phyloP scores from a whole-genome alignment of 495 filamentous ascomycete genomes.

The Xylaria intraflava region DNA sequence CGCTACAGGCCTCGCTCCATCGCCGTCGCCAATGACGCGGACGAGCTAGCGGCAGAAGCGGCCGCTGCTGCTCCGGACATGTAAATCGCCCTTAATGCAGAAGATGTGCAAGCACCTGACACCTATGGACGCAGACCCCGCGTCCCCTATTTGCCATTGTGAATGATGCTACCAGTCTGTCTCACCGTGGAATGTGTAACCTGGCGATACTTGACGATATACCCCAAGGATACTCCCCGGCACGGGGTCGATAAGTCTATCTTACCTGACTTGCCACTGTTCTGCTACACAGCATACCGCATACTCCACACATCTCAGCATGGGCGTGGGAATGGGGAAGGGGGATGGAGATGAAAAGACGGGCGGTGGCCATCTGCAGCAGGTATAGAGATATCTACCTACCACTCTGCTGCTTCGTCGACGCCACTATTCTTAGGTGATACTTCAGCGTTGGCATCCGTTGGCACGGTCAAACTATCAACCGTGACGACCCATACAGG shows the following conservation, averaged over 20 bases:
- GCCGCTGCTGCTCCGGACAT: not conserved
- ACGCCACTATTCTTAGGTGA: too few species aligned
- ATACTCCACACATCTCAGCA: not conserved
- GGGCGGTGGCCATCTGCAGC: too few species aligned
- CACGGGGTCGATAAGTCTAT: not conserved
- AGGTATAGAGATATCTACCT: too few species aligned
- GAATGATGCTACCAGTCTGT: not conserved
- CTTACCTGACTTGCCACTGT: not conserved
- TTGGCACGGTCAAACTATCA: too few species aligned
- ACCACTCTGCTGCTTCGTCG: too few species aligned
- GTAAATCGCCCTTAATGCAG: not conserved
- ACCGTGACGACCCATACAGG: too few species aligned
- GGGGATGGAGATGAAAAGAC: too few species aligned
- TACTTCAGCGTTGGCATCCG: too few species aligned
- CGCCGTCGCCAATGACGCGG: not conserved
- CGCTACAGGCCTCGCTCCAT: not conserved
- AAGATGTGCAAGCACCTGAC: not conserved
- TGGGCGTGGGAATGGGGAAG: too few species aligned
- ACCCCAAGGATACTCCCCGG: not conserved
- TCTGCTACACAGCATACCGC: not conserved
- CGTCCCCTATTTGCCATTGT: not conserved
- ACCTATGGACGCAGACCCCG: not conserved
- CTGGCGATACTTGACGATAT: not conserved
- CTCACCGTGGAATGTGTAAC: constrained; percentile 3
- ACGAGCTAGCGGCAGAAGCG: not conserved